phyloP scores from a whole-genome alignment of 2,329 filamentous ascomycete genomes.

The Diaporthe batatas region DNA sequence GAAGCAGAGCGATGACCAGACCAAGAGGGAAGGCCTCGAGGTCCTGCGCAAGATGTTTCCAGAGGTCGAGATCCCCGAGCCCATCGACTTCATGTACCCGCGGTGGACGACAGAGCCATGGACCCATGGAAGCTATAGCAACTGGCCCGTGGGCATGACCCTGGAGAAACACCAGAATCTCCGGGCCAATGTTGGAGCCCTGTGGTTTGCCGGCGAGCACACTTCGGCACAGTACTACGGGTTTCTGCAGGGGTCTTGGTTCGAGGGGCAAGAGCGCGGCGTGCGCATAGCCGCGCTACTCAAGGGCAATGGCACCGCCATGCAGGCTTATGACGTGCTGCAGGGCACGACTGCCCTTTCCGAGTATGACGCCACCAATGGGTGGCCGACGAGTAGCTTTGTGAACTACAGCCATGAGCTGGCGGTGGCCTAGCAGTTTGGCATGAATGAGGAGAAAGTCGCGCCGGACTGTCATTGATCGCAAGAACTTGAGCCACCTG shows the following conservation, averaged over 20 bases:
- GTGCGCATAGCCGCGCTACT: conserved; percentile 57
- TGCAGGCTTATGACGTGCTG: conserved; percentile 49
- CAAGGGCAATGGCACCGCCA: conserved; percentile 45
- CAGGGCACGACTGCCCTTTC: conserved; percentile 53
- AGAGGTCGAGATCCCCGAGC: conserved; percentile 67
- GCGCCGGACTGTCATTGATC: neutral
- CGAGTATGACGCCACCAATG: conserved; percentile 52
- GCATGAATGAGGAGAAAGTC: neutral
- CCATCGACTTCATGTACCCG: conserved; percentile 71
- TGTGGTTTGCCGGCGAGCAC: conserved; percentile 77
- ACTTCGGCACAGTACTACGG: conserved; percentile 74
- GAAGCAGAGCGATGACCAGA: conserved; percentile 69
- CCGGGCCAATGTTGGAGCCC: conserved; percentile 70
- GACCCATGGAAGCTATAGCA: conserved; percentile 74
- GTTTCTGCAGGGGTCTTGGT: conserved; percentile 74
- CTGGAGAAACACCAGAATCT: conserved; percentile 77
- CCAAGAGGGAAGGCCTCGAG: conserved; percentile 67
- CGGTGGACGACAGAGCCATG: conserved; percentile 64
- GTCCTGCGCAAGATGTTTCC: conserved; percentile 75
- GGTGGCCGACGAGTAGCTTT: conserved; percentile 55
- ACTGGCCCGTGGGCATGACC: conserved; percentile 75
- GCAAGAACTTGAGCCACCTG: neutral
- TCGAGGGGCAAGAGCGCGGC: conserved; percentile 66
- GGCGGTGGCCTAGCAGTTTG: conserved; percentile 21
- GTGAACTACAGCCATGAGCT: conserved; percentile 42